phyloP scores from a whole-genome alignment of 2,329 filamentous ascomycete species.

The Scedosporium aurantiacum region DNA sequence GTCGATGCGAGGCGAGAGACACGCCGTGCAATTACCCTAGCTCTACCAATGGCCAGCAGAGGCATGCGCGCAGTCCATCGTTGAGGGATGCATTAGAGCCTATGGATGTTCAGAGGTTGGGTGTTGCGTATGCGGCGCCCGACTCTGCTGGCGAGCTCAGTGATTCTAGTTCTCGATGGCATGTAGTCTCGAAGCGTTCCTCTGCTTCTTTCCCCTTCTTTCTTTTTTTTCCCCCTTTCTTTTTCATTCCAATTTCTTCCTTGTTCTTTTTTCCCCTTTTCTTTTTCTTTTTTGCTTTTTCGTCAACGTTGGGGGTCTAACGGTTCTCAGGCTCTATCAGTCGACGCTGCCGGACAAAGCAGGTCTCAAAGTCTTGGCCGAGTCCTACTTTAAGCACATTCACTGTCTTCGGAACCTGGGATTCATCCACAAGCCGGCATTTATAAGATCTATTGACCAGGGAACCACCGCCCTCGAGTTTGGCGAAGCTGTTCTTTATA shows the following conservation, averaged over 20 bases:
- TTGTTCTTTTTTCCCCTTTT: no score
- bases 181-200: no score
- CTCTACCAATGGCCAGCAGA: not conserved
- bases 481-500: slow-evolving; percentile 24
- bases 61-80: not conserved
- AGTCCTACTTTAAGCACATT: not conserved
- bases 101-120: not conserved
- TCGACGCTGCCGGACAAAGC: not conserved
- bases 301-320: no score
- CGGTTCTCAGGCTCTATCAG: not conserved
- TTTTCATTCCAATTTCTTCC: no score
- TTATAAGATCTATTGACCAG: slow-evolving; percentile 25
- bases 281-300: no score
- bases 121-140: not conserved
- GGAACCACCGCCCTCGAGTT: slow-evolving; percentile 22
- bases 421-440: slow-evolving; percentile 28
- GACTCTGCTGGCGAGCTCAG: not conserved
- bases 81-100: not conserved
- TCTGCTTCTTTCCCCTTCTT: no score
- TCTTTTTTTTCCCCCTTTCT: no score
- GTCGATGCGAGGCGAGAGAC: slow-evolving; percentile 14
- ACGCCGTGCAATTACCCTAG: slow-evolving; percentile 12
- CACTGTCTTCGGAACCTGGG: slow-evolving; percentile 30
- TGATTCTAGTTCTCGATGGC: not conserved
- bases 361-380: not conserved